Base-by-base conservation (phyloP, 371 early-diverging fungal genomes). In the Cokeromyces recurvatus region DNA sequence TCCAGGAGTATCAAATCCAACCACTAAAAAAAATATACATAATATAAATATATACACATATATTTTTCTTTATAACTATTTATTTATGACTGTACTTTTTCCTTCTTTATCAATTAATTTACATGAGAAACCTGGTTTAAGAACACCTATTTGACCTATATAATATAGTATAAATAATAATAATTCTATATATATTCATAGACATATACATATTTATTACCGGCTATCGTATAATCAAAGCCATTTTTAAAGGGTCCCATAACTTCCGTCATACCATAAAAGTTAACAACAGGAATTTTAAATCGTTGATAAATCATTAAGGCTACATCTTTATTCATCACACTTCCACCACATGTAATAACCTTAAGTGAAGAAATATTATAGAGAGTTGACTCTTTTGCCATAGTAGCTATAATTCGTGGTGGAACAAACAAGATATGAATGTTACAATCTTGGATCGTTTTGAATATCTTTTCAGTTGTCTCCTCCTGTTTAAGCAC, bases 371-470 rank as follows among this genome's bases (percentile, higher is more conserved):
- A 43, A 22, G 81, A 71, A 43, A 90, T 44, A 47, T 90, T 77
- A 56, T 73, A 86, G 5, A 87, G 85, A 34, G 74, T 55, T n/a
- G 89, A 82, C 43, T 77, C 61, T 46, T 85, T 84, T 12, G 71
- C 72, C 22, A 86, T 49, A 4, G 63, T 62, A 17, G 84, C 64
- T 21, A 79, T 53, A 39, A 91, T 82, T 2, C 92, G 89, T 9
- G 92, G 91, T 20, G 10, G 21, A 2, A 17, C 20, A 21, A 2
- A 9, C 1, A 43, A 2, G 7, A 31, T 5, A 4, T 32, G 17
- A 2, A 32, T 16, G 12, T 32, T 31, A 21, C 17, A 32, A 10
- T 9, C 11, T 4, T 85, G 90, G 38, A 92, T 68, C 49, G 78
- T 77, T 4, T 82, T 68, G 14, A 69, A 55, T 16, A 84, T 81